Base-by-base conservation (phyloP, 2,329 filamentous ascomycete species). In the Aplosporella prunicola region DNA sequence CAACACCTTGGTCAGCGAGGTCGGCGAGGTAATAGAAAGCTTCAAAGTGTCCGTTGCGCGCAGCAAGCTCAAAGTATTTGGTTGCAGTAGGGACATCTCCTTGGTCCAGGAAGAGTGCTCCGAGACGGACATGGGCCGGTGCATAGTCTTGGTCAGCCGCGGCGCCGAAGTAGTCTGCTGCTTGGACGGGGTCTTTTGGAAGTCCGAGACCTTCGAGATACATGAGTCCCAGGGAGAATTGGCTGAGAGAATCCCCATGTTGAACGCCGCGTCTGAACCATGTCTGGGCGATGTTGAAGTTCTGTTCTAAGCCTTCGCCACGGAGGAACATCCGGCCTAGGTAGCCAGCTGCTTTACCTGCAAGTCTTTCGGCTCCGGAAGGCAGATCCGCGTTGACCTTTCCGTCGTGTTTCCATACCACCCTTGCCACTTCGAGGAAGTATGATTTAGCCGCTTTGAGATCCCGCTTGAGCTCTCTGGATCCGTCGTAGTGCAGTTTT, bases 11-110 rank as follows among this genome's bases (percentile, higher is more conserved):
- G 48, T 88, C 76, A 16, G 79, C 80, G 66, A 94, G 77, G 60
- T 95, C 88, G 2, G 85, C 88, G 4, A 95, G 74, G 56, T 93
- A 93, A 62, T 94, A 95, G 55, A 84, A 85, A 0, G 87, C 83
- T 59, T 94, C 87, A 44, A 94, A 82, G 52, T 87, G 82, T 10
- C 80, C 80, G 54, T 86, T 86, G 16, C 84, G 71, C 26, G 81
- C 81, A 5, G 88, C 88, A 32, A 89, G 70, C 52, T 94, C 87
- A 50, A 95, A 94, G 57, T 93, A 93, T 47, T 81, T 78, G 42
- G 78, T 82, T 2, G 88, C 88, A 1, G 80, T 78, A 5, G 72
- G 65, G n/a, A 91, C 64, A 48, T 93, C 86, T 13, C 86, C 87
- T 56, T 93, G 86, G 49, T 94, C 87, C 5, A 95, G 72, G 56